Evolutionary conservation across 306 rosid genomes (phyloP).

Genomic region (Vigna angularis): DNA sequence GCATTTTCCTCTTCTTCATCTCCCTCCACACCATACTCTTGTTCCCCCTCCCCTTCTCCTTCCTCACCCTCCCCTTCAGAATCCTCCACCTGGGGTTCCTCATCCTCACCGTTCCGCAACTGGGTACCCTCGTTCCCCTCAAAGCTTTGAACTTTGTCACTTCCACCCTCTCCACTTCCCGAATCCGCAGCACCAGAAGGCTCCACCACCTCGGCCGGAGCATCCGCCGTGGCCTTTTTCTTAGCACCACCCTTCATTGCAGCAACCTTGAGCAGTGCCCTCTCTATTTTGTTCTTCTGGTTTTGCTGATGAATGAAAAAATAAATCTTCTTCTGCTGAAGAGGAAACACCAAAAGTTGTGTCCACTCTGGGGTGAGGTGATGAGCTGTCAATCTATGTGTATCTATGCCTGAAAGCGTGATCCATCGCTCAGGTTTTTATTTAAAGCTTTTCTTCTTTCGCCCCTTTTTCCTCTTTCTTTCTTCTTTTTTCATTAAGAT

Average conservation of each 20-base stretch:
- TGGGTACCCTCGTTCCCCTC: conserved; percentile 36
- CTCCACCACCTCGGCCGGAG: conserved; percentile 29
- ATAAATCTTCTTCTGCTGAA: neutral
- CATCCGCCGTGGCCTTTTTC: conserved; percentile 57
- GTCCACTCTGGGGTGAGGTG: neutral
- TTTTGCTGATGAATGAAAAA: too few species aligned
- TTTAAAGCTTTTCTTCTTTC: conserved; percentile 27
- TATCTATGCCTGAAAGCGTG: neutral
- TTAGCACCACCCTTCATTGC: conserved; percentile 58
- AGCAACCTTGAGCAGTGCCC: neutral
- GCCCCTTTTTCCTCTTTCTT: conserved; percentile 6
- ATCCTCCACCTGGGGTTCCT: conserved; percentile 43
- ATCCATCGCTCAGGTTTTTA: conserved; percentile 23
- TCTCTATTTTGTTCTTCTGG: neutral
- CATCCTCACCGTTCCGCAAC: conserved; percentile 28
- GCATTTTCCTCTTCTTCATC: conserved; percentile 27
- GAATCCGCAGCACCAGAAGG: conserved; percentile 12
- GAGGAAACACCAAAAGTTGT: conserved; percentile 8
- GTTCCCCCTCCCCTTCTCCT: conserved; percentile 44
- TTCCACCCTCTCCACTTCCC: neutral
- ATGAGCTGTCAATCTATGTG: conserved; percentile 23
- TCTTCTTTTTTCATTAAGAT: neutral
- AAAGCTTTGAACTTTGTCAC: neutral
- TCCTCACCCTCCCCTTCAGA: conserved; percentile 49
- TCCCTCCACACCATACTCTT: conserved; percentile 39